phyloP scores from a whole-genome alignment of 208 protist species.

The Leishmania mexicana region DNA sequence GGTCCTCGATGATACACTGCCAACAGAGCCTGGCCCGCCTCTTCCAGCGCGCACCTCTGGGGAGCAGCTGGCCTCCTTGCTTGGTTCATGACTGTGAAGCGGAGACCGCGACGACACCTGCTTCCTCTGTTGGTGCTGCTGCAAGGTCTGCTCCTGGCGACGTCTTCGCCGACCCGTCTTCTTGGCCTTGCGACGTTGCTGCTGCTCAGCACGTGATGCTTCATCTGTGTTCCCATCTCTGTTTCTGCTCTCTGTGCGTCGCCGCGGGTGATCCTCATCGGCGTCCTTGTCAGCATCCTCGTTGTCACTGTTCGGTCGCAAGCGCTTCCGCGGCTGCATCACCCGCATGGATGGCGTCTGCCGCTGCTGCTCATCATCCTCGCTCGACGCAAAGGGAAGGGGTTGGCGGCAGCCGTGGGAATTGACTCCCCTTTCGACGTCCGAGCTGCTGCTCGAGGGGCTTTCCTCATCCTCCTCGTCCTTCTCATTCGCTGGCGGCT shows the following conservation, averaged over 20 bases:
- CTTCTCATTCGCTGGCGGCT: not conserved
- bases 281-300: not conserved
- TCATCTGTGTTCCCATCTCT: not conserved
- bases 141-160: conserved; percentile 17
- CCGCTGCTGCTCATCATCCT: conserved; percentile 3
- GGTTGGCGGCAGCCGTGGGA: not conserved
- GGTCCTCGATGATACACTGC: conserved; percentile 7
- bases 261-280: not conserved
- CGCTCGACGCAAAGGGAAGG: conserved; percentile 10
- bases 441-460: not conserved
- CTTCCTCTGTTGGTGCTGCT: conserved; percentile 6
- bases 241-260: not conserved
- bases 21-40: not conserved
- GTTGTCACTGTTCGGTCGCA: not conserved
- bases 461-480: not conserved
- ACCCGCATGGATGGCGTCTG: not conserved
- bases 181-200: conserved; percentile 23
- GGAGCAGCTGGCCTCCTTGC: conserved; percentile 13
- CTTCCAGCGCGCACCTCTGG: conserved; percentile 14
- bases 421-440: not conserved
- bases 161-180: conserved; percentile 23
- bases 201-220: not conserved
- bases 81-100: not conserved
- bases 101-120: conserved; percentile 4
- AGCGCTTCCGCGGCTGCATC: not conserved